phyloP scores from a whole-genome alignment of 768 basidiomycete species.

The Fomitopsis serialis region DNA sequence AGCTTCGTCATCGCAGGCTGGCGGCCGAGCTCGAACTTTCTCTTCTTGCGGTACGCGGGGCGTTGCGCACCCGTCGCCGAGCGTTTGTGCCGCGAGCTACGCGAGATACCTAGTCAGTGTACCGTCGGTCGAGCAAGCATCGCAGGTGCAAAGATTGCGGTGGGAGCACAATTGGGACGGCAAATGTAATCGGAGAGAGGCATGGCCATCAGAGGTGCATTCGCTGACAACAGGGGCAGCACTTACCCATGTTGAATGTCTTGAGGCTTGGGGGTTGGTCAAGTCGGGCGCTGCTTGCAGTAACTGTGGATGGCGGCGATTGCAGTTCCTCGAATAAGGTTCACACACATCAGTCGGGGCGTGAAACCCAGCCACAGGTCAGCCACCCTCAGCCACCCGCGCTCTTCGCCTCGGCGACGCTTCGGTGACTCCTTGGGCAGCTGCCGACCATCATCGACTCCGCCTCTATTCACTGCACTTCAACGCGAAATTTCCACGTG shows the following conservation, averaged over 20 bases:
- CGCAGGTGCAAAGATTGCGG: not conserved
- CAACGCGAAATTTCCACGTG: no score
- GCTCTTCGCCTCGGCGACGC: not conserved
- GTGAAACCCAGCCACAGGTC: no score
- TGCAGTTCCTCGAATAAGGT: slow-evolving; percentile 34
- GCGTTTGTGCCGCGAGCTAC: slow-evolving; percentile 96
- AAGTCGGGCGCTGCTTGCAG: slow-evolving; percentile 36
- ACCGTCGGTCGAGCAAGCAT: not conserved
- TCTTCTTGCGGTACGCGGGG: slow-evolving; percentile 98
- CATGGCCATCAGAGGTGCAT: slow-evolving; percentile 6
- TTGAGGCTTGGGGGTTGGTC: slow-evolving; percentile 56
- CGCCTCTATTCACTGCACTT: no score
- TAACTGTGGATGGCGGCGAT: slow-evolving; percentile 42
- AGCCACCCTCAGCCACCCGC: no score
- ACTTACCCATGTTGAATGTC: slow-evolving; percentile 73
- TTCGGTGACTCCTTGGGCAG: no score
- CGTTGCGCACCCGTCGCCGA: slow-evolving; percentile 89
- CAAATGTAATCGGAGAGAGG: slow-evolving; percentile 2
- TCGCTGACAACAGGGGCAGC: slow-evolving; percentile 21
- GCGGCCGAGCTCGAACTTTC: slow-evolving; percentile 99
- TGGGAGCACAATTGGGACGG: not conserved
- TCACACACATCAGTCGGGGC: slow-evolving; percentile 10
- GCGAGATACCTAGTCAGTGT: slow-evolving; percentile 80
- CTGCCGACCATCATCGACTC: no score
- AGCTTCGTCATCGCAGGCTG: slow-evolving; percentile 97